phyloP scores from a whole-genome alignment of 1,284 basidiomycete genomes.

The Fereydounia khargensis region DNA sequence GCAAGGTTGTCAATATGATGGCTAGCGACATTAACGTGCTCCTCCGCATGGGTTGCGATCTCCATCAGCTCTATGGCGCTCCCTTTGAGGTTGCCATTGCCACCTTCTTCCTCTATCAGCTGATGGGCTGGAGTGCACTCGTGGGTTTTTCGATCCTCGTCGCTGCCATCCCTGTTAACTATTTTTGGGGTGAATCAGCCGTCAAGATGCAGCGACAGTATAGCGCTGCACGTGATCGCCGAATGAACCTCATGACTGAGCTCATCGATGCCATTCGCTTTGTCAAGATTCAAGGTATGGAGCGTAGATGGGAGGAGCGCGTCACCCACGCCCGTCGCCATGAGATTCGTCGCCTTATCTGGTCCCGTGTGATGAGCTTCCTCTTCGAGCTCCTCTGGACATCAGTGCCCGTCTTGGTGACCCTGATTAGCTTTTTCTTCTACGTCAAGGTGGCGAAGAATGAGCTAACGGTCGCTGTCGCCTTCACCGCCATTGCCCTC shows the following conservation, averaged over 20 bases:
- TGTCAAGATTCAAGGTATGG: constrained; percentile 64
- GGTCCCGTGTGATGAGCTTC: constrained; percentile 45
- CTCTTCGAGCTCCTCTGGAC: constrained; percentile 58
- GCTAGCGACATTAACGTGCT: constrained; percentile 56
- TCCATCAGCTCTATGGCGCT: constrained; percentile 64
- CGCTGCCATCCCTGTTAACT: constrained; percentile 73
- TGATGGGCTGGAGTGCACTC: constrained; percentile 80
- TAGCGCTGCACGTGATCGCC: constrained; percentile 72
- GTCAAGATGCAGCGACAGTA: constrained; percentile 71
- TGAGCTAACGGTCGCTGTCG: constrained; percentile 38
- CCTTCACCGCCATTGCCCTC: constrained; percentile 42
- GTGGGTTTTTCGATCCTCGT: constrained; percentile 77
- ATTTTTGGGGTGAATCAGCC: constrained; percentile 66
- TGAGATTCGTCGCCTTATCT: constrained; percentile 48
- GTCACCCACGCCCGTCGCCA: constrained; percentile 39
- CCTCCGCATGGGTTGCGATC: constrained; percentile 60
- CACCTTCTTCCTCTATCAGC: constrained; percentile 59
- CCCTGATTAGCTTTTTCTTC: constrained; percentile 43
- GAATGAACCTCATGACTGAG: constrained; percentile 82
- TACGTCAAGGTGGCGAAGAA: constrained; percentile 37
- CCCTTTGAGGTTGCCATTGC: constrained; percentile 80
- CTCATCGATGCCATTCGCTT: constrained; percentile 70
- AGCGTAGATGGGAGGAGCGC: constrained; percentile 32
- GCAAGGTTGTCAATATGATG: constrained; percentile 62
- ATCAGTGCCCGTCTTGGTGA: constrained; percentile 37